These are phyloP conservation scores for Aspergillus felis DNA, from an alignment of 2,329 filamentous ascomycete genomes.

Conservation along the genomic window DNA sequence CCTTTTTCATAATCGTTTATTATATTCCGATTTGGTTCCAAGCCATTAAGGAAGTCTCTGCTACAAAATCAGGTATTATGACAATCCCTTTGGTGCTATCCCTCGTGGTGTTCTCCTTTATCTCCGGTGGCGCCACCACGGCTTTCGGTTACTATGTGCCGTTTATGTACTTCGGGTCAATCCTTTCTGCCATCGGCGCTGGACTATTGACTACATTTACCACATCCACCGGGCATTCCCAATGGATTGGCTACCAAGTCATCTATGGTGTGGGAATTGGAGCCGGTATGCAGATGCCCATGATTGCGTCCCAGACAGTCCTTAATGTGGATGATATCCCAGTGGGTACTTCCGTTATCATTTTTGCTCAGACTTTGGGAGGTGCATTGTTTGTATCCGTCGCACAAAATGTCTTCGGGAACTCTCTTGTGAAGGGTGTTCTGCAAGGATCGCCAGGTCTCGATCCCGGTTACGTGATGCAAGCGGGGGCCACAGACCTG, in stretches of 20 bases:
- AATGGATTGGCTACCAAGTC: not conserved
- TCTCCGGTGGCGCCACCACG: constrained; percentile 1
- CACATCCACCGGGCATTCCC: not conserved
- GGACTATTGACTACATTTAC: not conserved
- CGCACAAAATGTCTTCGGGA: too few species aligned
- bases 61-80: not conserved
- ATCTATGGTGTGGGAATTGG: too few species aligned
- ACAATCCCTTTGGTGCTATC: constrained; percentile 4
- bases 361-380: too few species aligned
- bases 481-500: too few species aligned
- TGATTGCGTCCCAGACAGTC: too few species aligned
- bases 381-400: too few species aligned
- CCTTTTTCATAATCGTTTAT: constrained; percentile 9
- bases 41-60: constrained; percentile 5
- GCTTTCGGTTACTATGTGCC: constrained; percentile 1
- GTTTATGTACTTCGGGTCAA: constrained; percentile 2
- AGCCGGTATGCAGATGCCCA: too few species aligned
- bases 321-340: too few species aligned
- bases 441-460: too few species aligned
- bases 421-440: too few species aligned
- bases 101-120: constrained; percentile 8
- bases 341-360: too few species aligned
- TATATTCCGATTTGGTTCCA: constrained; percentile 15
- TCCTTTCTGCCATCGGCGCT: not conserved
- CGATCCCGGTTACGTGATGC: too few species aligned